Conservation (phyloP, 495 filamentous ascomycete genomes). For the Penicillium paxilli region DNA sequence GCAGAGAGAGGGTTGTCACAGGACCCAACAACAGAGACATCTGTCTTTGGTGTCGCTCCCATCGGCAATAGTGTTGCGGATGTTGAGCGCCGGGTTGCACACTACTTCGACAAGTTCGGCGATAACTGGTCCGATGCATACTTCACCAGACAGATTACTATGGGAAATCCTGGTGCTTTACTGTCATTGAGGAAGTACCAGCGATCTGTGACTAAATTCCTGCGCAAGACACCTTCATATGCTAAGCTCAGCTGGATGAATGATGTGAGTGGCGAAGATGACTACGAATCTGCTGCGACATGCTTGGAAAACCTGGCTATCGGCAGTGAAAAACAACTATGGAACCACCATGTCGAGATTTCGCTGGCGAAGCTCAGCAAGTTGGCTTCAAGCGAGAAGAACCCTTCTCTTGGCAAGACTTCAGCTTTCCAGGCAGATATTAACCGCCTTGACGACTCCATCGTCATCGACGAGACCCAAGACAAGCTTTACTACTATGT, state of each 20-base stretch:
- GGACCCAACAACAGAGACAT: background rate
- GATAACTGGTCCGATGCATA: slow-evolving; percentile 75
- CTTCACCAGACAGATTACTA: slow-evolving; percentile 71
- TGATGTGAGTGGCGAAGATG: slow-evolving; percentile 70
- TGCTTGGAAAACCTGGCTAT: slow-evolving; percentile 66
- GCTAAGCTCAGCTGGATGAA: slow-evolving; percentile 92
- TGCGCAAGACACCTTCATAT: slow-evolving; percentile 66
- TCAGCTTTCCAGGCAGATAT: slow-evolving; percentile 34
- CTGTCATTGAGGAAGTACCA: slow-evolving; percentile 65
- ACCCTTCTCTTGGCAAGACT: slow-evolving; percentile 10
- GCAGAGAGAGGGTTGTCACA: background rate
- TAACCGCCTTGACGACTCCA: slow-evolving; percentile 55
- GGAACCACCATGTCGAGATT: slow-evolving; percentile 89
- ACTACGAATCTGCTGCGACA: slow-evolving; percentile 68
- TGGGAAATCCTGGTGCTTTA: slow-evolving; percentile 62
- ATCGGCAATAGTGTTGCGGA: slow-evolving; percentile 25
- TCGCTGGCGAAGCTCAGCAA: slow-evolving; percentile 81
- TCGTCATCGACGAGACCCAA: slow-evolving; percentile 70
- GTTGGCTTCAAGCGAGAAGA: slow-evolving; percentile 56
- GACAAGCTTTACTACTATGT: slow-evolving; percentile 67
- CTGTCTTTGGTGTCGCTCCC: background rate
- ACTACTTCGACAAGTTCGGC: slow-evolving; percentile 74
- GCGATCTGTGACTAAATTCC: slow-evolving; percentile 68
- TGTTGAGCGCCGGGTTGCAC: slow-evolving; percentile 48
- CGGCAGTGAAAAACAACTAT: slow-evolving; percentile 68